A percentile compares a stretch with the other conserved stretches of the same genome.
These are phyloP conservation scores for Neurospora hispaniola DNA, from an alignment of 495 filamentous ascomycete species.

Conservation along the genomic window DNA sequence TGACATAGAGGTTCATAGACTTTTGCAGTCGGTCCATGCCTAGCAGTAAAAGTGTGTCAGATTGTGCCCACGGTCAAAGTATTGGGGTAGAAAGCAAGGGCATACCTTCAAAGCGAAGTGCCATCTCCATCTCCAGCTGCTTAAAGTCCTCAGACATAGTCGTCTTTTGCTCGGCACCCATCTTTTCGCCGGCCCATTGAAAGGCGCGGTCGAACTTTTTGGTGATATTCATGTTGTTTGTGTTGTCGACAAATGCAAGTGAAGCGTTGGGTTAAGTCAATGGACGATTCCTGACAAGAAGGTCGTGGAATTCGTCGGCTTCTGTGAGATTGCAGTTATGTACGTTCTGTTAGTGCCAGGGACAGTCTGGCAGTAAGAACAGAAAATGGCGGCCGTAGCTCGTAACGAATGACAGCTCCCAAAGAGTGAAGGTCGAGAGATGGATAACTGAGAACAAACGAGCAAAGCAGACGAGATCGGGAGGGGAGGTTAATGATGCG, in stretches of 20 bases:
- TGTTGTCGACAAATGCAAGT: neutral
- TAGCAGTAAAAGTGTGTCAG: slow-evolving; percentile 19
- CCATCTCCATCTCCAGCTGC: slow-evolving; percentile 86
- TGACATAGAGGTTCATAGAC: slow-evolving; percentile 82
- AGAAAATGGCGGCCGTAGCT: neutral
- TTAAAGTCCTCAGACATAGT: slow-evolving; percentile 88
- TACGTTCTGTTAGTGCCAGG: neutral
- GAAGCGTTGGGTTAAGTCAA: neutral
- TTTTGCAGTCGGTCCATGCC: slow-evolving; percentile 88
- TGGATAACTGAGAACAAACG: neutral
- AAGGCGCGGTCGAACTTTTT: slow-evolving; percentile 94
- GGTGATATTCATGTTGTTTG: slow-evolving; percentile 70
- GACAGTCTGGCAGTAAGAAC: neutral
- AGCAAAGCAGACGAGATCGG: neutral
- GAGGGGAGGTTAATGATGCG: neutral
- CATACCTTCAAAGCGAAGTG: slow-evolving; percentile 78
- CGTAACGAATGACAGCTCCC: neutral
- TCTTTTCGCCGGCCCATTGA: slow-evolving; percentile 97
- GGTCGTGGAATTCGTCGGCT: neutral
- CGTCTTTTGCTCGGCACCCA: slow-evolving; percentile 89
- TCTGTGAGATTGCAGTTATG: neutral
- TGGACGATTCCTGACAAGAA: neutral
- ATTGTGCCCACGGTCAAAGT: neutral
- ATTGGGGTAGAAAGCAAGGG: neutral
- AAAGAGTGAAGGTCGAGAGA: neutral